Percentiles rank a stretch among this genome's conserved stretches.
These are phyloP conservation scores for Phyllosticta citrichinensis DNA, from an alignment of 2,329 filamentous ascomycete genomes.

Conservation along the genomic window DNA sequence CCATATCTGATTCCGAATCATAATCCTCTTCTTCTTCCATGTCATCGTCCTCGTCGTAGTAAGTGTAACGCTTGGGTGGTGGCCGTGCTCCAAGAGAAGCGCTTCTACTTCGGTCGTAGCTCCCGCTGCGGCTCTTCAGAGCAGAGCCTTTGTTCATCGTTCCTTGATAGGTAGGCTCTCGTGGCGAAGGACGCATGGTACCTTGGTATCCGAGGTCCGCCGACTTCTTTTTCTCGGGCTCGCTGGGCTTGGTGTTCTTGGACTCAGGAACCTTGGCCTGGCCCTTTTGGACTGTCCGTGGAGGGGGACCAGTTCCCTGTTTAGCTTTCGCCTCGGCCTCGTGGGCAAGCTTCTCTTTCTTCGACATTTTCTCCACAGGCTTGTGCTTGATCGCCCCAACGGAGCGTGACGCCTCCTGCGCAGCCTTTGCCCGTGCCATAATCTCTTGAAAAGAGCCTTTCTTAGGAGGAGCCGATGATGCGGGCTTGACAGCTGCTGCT, in stretches of 20 bases:
- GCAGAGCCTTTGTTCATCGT: constrained; percentile 19
- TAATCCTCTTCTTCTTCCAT: constrained; percentile 54
- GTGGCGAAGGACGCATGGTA: constrained; percentile 35
- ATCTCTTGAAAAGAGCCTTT: constrained; percentile 68
- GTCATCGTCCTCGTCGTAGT: constrained; percentile 31
- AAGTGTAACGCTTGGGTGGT: constrained; percentile 18
- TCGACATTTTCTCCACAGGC: constrained; percentile 53
- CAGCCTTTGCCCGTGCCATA: constrained; percentile 59
- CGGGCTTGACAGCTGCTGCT: constrained; percentile 1
- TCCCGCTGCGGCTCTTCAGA: constrained; percentile 14
- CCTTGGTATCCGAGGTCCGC: constrained; percentile 36
- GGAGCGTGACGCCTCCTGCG: constrained; percentile 33
- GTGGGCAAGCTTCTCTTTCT: constrained; percentile 44
- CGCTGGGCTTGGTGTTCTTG: constrained; percentile 15
- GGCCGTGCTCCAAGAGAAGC: constrained; percentile 20
- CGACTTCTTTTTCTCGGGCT: constrained; percentile 26
- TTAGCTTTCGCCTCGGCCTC: constrained; percentile 38
- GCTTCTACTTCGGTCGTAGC: constrained; percentile 16
- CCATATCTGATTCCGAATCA: constrained; percentile 65
- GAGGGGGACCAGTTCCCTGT: constrained; percentile 19
- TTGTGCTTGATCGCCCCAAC: constrained; percentile 68
- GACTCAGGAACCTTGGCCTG: constrained; percentile 13
- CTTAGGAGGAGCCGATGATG: constrained; percentile 44
- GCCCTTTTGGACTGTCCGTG: constrained; percentile 6
- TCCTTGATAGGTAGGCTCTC: constrained; percentile 27